These are phyloP conservation scores for Alternaria burnsii DNA, from an alignment of 2,329 filamentous ascomycete genomes.

Conservation along the genomic window DNA sequence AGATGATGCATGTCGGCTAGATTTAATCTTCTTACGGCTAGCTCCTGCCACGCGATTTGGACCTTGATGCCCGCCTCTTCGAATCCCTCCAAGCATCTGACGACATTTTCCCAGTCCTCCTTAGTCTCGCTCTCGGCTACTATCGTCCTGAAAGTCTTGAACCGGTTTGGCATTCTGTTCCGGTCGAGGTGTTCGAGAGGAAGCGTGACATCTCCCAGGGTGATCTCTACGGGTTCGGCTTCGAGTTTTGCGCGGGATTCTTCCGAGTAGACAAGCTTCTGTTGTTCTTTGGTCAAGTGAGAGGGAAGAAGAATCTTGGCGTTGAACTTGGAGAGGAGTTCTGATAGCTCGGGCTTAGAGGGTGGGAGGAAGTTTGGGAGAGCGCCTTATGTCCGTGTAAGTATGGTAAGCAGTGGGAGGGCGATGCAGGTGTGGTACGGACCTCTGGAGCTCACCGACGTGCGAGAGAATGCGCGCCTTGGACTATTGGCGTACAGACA, in stretches of 20 bases:
- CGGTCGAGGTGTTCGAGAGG: constrained; percentile 45
- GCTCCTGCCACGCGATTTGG: constrained; percentile 20
- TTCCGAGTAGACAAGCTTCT: constrained; percentile 53
- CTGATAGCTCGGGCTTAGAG: constrained; percentile 52
- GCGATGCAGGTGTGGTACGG: constrained; percentile 5
- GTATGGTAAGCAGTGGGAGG: constrained; percentile 2
- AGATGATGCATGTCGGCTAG: constrained; percentile 36
- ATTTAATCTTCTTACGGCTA: constrained; percentile 32
- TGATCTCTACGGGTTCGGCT: constrained; percentile 54
- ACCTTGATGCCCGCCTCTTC: constrained; percentile 34
- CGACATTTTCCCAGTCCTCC: constrained; percentile 49
- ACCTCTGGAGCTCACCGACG: constrained; percentile 36
- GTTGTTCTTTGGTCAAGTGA: constrained; percentile 54
- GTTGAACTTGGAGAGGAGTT: constrained; percentile 53
- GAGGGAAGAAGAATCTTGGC: constrained; percentile 55
- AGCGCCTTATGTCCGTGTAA: constrained; percentile 32
- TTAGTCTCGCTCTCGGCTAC: constrained; percentile 30
- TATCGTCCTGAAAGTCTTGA: constrained; percentile 22
- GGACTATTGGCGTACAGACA: constrained; percentile 30
- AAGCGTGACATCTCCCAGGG: constrained; percentile 51
- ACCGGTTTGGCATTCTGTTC: constrained; percentile 27
- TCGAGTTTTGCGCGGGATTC: constrained; percentile 54
- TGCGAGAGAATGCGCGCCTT: constrained; percentile 43
- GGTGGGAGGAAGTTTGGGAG: constrained; percentile 55
- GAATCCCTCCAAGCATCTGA: constrained; percentile 44